These are phyloP conservation scores for Saccharomycopsis sp. DNA, from an alignment of 805 yeast genomes.

Conservation along the genomic window DNA sequence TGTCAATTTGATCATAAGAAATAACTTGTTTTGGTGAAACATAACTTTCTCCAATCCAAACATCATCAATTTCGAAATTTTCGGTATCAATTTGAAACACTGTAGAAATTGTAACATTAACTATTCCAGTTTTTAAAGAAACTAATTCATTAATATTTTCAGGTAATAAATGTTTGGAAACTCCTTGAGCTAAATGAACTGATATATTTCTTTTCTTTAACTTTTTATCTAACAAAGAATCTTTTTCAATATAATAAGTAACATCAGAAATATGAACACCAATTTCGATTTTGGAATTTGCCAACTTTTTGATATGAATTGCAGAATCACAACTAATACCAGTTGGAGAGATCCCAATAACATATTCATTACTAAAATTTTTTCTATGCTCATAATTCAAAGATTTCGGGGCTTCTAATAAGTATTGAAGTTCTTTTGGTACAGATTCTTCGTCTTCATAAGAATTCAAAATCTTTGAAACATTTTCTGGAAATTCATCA, in stretches of 20 bases:
- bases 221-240: constrained; percentile 74
- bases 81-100: constrained; percentile 69
- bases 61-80: constrained; percentile 60
- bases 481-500: constrained; percentile 60
- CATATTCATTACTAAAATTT: constrained; percentile 48
- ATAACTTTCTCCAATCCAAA: constrained; percentile 66
- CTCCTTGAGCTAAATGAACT: constrained; percentile 74
- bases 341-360: constrained; percentile 51
- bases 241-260: constrained; percentile 58
- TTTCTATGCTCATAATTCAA: constrained; percentile 31
- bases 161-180: constrained; percentile 58
- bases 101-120: constrained; percentile 63
- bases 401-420: constrained; percentile 20
- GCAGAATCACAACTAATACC: constrained; percentile 65
- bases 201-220: constrained; percentile 85
- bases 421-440: constrained; percentile 21
- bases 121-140: constrained; percentile 51
- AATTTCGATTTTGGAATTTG: constrained; percentile 50
- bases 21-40: constrained; percentile 54
- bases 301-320: constrained; percentile 58
- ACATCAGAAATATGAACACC: constrained; percentile 85
- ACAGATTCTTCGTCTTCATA: constrained; percentile 22
- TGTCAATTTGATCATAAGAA: constrained; percentile 44
- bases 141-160: constrained; percentile 45
- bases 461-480: constrained; percentile 20